These are phyloP conservation scores for Smallanthus sonchifolius DNA, from an alignment of 129 eudicot genomes.

Conservation along the genomic window DNA sequence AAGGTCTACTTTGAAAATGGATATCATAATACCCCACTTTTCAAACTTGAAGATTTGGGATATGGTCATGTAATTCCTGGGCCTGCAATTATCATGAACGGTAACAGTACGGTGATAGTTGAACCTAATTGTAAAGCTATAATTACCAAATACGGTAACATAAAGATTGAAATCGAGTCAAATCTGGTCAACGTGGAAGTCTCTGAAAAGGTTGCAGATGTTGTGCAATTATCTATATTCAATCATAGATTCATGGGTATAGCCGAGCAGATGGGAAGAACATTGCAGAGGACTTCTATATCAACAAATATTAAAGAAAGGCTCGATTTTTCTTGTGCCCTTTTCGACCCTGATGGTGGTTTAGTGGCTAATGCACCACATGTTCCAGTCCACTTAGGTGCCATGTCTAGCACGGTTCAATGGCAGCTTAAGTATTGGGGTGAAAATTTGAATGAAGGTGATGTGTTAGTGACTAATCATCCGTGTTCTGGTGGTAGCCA, in stretches of 20 bases:
- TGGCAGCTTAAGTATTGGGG: constrained; percentile 97
- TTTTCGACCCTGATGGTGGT: constrained; percentile 92
- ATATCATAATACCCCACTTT: constrained; percentile 73
- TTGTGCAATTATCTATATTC: constrained; percentile 89
- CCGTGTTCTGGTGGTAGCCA: constrained; percentile 98
- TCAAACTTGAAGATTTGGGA: constrained; percentile 71
- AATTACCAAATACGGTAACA: constrained; percentile 88
- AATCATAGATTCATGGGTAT: constrained; percentile 97
- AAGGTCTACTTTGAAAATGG: constrained; percentile 63
- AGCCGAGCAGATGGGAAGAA: constrained; percentile 99
- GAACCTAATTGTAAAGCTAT: constrained; percentile 80
- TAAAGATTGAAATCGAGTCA: constrained; percentile 76
- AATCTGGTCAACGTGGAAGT: constrained; percentile 33
- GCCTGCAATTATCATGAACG: constrained; percentile 96
- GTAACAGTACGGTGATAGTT: constrained; percentile 91
- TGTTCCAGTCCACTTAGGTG: constrained; percentile 96
- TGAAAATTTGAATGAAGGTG: constrained; percentile 74
- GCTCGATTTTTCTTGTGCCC: constrained; percentile 94
- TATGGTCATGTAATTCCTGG: constrained; percentile 73
- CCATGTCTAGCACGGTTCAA: constrained; percentile 94
- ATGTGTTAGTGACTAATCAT: constrained; percentile 89
- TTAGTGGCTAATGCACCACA: constrained; percentile 98
- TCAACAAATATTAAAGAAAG: constrained; percentile 97
- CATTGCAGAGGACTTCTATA: constrained; percentile 90
- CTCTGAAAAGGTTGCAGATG: constrained; percentile 76